A percentile compares a stretch with the other conserved stretches of the same genome.
These are phyloP conservation scores for Fraxinus platypoda DNA, from an alignment of 305 asterid species.

Conservation along the genomic window DNA sequence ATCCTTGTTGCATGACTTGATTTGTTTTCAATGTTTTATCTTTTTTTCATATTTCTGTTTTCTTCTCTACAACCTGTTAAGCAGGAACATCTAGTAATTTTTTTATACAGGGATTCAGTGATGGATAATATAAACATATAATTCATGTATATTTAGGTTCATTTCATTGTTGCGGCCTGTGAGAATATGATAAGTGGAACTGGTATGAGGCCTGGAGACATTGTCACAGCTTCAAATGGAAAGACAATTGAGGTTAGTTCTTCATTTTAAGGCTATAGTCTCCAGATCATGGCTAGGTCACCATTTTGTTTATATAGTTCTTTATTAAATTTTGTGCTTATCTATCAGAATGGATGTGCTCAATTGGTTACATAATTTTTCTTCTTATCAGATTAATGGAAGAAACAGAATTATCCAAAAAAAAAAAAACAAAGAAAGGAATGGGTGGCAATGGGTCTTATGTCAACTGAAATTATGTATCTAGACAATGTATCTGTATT, in stretches of 20 bases:
- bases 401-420: not conserved
- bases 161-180: constrained; percentile 89
- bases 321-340: not conserved
- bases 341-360: not conserved
- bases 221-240: constrained; percentile 84
- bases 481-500: not conserved
- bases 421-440: not conserved
- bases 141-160: constrained; percentile 51
- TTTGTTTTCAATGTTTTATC: not conserved
- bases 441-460: not conserved
- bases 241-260: constrained; percentile 78
- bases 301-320: not conserved
- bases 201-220: constrained; percentile 90
- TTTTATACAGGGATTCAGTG: not conserved
- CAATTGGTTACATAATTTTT: not conserved
- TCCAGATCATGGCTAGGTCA: not conserved
- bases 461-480: not conserved
- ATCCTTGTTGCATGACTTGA: not conserved
- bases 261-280: not conserved
- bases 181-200: constrained; percentile 96
- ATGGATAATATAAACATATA: constrained; percentile 11
- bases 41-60: not conserved
- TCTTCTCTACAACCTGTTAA: not conserved
- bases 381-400: not conserved
- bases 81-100: not conserved